Conservation (phyloP, 305 asterid species). For the Fraxinus angustifolia region DNA sequence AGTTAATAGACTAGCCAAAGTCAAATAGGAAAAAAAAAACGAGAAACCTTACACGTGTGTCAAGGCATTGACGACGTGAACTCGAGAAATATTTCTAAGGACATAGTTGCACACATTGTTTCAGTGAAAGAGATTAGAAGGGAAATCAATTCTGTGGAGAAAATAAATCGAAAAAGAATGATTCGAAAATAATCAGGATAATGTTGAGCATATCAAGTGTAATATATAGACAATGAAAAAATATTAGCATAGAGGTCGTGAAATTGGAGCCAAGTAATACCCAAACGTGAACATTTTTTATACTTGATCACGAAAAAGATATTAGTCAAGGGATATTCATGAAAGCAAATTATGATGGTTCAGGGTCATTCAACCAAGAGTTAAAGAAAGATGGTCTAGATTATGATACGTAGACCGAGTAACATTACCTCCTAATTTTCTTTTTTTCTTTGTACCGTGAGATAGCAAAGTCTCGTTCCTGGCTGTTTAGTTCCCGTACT, state of each 20-base stretch:
- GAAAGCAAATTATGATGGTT: background rate
- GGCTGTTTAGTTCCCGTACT: constrained; percentile 64
- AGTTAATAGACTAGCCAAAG: background rate
- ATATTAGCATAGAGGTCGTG: background rate
- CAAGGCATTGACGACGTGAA: background rate
- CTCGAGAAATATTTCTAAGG: background rate
- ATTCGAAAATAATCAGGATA: background rate
- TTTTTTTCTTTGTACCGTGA: constrained; percentile 87
- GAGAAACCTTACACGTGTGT: background rate
- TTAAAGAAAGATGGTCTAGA: background rate
- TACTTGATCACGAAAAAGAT: background rate
- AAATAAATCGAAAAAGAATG: background rate
- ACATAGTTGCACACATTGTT: background rate
- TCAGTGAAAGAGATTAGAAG: background rate
- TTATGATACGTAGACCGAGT: background rate
- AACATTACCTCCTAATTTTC: constrained; percentile 76
- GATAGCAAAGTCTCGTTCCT: constrained; percentile 76
- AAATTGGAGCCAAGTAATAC: background rate
- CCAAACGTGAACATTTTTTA: background rate
- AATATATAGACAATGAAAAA: background rate
- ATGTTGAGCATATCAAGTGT: background rate
- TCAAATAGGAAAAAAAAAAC: background rate
- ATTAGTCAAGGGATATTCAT: background rate
- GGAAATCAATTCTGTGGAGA: background rate
- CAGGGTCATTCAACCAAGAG: background rate